These are phyloP conservation scores for Fusarium pilosicola DNA, from an alignment of 2,329 filamentous ascomycete genomes.

Conservation along the genomic window DNA sequence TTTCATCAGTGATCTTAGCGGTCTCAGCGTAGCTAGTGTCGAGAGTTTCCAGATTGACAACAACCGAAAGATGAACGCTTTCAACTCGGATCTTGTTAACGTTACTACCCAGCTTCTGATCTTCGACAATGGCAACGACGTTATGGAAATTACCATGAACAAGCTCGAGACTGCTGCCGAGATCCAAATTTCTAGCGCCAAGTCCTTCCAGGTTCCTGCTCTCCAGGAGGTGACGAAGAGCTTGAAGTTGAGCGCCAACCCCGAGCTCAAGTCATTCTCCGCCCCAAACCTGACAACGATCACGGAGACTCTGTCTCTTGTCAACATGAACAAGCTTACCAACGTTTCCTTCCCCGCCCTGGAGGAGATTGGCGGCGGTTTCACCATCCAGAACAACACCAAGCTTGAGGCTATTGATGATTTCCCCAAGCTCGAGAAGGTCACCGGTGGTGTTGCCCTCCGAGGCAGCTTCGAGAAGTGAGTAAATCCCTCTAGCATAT, in stretches of 20 bases:
- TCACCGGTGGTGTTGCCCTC: slow-evolving; percentile 85
- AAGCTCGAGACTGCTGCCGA: slow-evolving; percentile 72
- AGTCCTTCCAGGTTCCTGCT: slow-evolving; percentile 76
- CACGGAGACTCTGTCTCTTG: slow-evolving; percentile 65
- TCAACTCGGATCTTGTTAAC: slow-evolving; percentile 82
- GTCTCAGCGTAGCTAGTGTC: slow-evolving; percentile 81
- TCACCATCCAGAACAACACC: slow-evolving; percentile 93
- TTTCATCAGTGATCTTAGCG: slow-evolving; percentile 78
- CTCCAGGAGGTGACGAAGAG: slow-evolving; percentile 80
- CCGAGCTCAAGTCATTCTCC: slow-evolving; percentile 66
- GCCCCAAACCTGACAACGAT: slow-evolving; percentile 78
- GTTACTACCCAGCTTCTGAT: slow-evolving; percentile 77
- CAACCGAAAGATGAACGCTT: slow-evolving; percentile 81
- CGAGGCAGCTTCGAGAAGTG: slow-evolving; percentile 86
- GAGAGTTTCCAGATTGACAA: slow-evolving; percentile 85
- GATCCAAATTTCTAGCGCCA: slow-evolving; percentile 76
- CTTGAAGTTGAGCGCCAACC: slow-evolving; percentile 85
- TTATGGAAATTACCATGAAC: slow-evolving; percentile 76
- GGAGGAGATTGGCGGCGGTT: slow-evolving; percentile 76
- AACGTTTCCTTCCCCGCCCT: slow-evolving; percentile 83
- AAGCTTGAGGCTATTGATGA: slow-evolving; percentile 70
- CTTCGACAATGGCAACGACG: slow-evolving; percentile 78
- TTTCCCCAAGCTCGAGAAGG: slow-evolving; percentile 73
- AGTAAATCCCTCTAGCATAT: slow-evolving; percentile 51
- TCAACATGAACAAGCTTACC: slow-evolving; percentile 68